Percentiles rank a stretch among this genome's conserved stretches.
Evolutionary conservation across 2,329 filamentous ascomycete genomes (phyloP).

Genomic region (Corynespora cassiicola): DNA sequence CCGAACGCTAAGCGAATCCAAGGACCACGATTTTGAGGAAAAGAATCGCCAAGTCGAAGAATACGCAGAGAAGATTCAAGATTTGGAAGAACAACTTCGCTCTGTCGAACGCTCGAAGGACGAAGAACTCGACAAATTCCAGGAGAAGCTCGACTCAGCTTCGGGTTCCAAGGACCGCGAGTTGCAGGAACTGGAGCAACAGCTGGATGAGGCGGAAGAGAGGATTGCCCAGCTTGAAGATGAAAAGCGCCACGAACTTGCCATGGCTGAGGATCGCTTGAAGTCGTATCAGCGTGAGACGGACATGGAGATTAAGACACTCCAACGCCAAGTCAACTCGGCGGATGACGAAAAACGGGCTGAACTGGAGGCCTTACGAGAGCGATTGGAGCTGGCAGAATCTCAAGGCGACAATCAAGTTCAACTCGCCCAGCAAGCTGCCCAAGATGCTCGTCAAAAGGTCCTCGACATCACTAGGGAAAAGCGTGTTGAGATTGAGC

Average conservation of each 20-base stretch:
- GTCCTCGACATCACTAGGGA: conserved; percentile 44
- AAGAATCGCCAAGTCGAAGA: conserved; percentile 16
- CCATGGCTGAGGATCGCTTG: conserved; percentile 37
- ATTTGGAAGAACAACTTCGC: conserved; percentile 29
- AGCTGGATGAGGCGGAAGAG: conserved; percentile 44
- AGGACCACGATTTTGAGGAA: conserved; percentile 23
- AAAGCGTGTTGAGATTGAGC: conserved; percentile 46
- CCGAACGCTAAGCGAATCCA: conserved; percentile 17
- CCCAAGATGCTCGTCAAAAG: conserved; percentile 45
- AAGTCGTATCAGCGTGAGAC: conserved; percentile 42
- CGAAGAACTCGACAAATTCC: conserved; percentile 50
- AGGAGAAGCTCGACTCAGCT: conserved; percentile 48
- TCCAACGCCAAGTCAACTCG: conserved; percentile 41
- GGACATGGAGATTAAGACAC: conserved; percentile 43
- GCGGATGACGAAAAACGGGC: conserved; percentile 42
- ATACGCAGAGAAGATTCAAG: conserved; percentile 26
- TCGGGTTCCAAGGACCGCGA: conserved; percentile 51
- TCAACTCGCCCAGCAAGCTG: conserved; percentile 49
- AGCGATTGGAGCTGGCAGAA: conserved; percentile 48
- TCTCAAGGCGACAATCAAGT: conserved; percentile 48
- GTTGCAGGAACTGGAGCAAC: conserved; percentile 56
- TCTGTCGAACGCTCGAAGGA: conserved; percentile 40
- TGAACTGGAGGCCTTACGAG: conserved; percentile 49
- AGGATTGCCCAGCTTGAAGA: conserved; percentile 30
- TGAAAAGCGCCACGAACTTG: conserved; percentile 37